Evolutionary conservation across 1,139 yeast genomes (phyloP).

Genomic region (Yamadazyma membranifaciens): DNA sequence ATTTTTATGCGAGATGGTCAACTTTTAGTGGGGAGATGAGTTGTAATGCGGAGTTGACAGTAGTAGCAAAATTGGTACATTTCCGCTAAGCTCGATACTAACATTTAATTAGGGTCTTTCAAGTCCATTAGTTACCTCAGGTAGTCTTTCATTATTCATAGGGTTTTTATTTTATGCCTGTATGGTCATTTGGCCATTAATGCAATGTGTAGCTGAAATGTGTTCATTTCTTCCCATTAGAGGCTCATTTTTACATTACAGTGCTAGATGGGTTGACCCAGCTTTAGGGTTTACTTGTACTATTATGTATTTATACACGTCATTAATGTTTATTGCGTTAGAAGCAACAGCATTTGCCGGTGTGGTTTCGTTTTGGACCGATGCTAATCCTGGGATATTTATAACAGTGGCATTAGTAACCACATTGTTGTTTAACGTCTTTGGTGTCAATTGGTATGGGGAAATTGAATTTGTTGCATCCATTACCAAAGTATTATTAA

Average conservation of each 20-base stretch:
- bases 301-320: slow-evolving; percentile 35
- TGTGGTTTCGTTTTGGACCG: slow-evolving; percentile 40
- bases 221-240: slow-evolving; percentile 39
- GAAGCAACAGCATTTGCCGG: slow-evolving; percentile 38
- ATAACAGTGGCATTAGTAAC: slow-evolving; percentile 31
- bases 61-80: too few species aligned
- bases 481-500: slow-evolving; percentile 36
- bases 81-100: too few species aligned
- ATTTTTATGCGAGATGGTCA: too few species aligned
- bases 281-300: slow-evolving; percentile 41
- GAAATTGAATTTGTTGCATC: slow-evolving; percentile 39
- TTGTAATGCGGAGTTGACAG: too few species aligned
- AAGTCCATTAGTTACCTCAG: slow-evolving; percentile 33
- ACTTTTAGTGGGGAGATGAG: too few species aligned
- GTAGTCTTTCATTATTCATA: slow-evolving; percentile 36
- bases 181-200: slow-evolving; percentile 38
- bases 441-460: slow-evolving; percentile 40
- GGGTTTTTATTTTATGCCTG: slow-evolving; percentile 36
- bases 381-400: slow-evolving; percentile 34
- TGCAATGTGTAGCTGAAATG: slow-evolving; percentile 43
- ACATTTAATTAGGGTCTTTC: slow-evolving; percentile 22
- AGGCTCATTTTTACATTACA: slow-evolving; percentile 37
- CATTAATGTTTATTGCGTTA: slow-evolving; percentile 37
- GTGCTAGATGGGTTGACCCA: slow-evolving; percentile 40
- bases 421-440: slow-evolving; percentile 29